A percentile compares a stretch with the other conserved stretches of the same genome.
These are phyloP conservation scores for Eutrema heterophyllum DNA, from an alignment of 345 rosid species.

Conservation along the genomic window DNA sequence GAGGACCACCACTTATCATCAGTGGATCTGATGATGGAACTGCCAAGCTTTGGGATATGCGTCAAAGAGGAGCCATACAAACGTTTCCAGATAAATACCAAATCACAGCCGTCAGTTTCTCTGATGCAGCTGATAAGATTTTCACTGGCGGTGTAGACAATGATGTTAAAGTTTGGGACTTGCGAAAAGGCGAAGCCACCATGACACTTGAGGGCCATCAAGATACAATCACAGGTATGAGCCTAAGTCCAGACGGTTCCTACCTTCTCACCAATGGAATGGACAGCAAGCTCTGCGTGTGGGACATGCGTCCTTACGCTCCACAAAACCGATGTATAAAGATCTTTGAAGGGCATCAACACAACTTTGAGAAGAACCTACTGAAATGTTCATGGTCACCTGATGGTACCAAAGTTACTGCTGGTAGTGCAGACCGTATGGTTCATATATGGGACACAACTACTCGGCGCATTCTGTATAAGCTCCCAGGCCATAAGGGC, in stretches of 20 bases:
- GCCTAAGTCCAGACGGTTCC: slow-evolving; percentile 93
- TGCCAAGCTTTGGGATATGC: slow-evolving; percentile 97
- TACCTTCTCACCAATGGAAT: slow-evolving; percentile 92
- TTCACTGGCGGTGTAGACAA: slow-evolving; percentile 91
- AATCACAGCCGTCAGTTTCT: slow-evolving; percentile 88
- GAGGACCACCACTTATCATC: slow-evolving; percentile 89
- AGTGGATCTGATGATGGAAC: slow-evolving; percentile 99
- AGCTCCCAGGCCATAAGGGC: slow-evolving; percentile 95
- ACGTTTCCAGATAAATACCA: slow-evolving; percentile 97
- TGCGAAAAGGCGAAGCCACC: slow-evolving; percentile 82
- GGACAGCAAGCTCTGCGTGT: slow-evolving; percentile 91
- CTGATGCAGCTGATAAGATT: slow-evolving; percentile 93
- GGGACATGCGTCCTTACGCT: slow-evolving; percentile 99
- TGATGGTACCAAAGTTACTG: slow-evolving; percentile 94
- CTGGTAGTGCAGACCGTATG: slow-evolving; percentile 96
- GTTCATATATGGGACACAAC: slow-evolving; percentile 97
- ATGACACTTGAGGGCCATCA: slow-evolving; percentile 97
- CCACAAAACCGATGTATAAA: slow-evolving; percentile 96
- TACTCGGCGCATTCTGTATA: slow-evolving; percentile 71
- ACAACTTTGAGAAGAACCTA: slow-evolving; percentile 92
- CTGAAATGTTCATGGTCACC: slow-evolving; percentile 91
- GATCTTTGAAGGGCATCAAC: slow-evolving; percentile 90
- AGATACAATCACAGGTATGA: slow-evolving; percentile 92
- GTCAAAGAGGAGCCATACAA: slow-evolving; percentile 98
- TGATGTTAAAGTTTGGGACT: slow-evolving; percentile 86